Evolutionary conservation across 129 eudicot genomes (phyloP).

Genomic region (Chrysanthemum lavandulifolium): DNA sequence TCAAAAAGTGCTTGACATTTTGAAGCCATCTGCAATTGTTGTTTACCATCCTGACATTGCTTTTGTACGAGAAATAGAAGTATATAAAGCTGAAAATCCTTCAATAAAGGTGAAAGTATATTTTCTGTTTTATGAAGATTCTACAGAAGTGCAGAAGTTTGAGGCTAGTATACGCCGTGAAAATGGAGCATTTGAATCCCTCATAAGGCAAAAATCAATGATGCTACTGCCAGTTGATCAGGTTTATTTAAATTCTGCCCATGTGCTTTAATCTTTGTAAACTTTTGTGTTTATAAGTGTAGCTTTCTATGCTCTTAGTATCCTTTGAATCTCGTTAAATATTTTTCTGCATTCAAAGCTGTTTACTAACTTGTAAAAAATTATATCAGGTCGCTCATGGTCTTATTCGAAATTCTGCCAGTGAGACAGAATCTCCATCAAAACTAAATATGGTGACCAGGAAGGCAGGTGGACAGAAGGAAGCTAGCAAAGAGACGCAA

Average conservation of each 20-base stretch:
- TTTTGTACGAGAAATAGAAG: constrained; percentile 87
- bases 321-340: too few relatives aligned
- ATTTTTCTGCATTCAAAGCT: neutral
- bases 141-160: constrained; percentile 90
- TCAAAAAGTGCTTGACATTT: constrained; percentile 61
- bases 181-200: constrained; percentile 94
- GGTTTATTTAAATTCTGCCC: constrained; percentile 38
- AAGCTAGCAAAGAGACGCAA: constrained; percentile 78
- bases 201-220: constrained; percentile 92
- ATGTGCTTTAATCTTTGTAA: neutral
- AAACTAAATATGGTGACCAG: constrained; percentile 75
- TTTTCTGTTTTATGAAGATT: constrained; percentile 91
- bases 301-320: neutral
- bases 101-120: constrained; percentile 69
- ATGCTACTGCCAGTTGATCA: constrained; percentile 90
- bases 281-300: too few relatives aligned
- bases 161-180: constrained; percentile 95
- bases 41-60: constrained; percentile 94
- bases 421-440: constrained; percentile 50
- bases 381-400: constrained; percentile 64
- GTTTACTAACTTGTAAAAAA: neutral
- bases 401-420: constrained; percentile 46
- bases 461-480: constrained; percentile 96
- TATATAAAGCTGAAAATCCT: constrained; percentile 89
- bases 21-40: constrained; percentile 74